Conservation (phyloP, 2,329 filamentous ascomycete species). For the Trichophyton schoenleinii region DNA sequence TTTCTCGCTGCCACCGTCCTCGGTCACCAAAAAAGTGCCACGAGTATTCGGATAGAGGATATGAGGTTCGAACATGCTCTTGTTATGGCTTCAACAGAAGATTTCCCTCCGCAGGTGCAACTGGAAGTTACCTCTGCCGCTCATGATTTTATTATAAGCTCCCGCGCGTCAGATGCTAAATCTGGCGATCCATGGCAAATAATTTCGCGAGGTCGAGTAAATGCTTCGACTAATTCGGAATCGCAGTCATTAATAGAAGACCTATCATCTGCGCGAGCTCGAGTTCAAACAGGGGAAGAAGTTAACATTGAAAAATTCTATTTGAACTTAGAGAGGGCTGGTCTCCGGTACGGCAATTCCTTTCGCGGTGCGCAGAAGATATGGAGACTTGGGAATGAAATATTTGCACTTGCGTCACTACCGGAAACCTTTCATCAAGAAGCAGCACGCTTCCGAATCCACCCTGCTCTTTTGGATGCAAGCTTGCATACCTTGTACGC, state of each 20-base stretch:
- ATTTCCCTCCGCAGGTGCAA: neutral
- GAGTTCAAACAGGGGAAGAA: no score
- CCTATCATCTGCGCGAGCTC: no score
- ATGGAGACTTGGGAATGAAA: no score
- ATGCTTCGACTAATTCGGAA: neutral
- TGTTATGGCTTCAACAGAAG: neutral
- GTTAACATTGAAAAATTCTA: no score
- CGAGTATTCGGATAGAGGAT: neutral
- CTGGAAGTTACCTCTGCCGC: neutral
- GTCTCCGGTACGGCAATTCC: no score
- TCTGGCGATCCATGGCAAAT: neutral
- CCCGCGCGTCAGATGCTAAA: neutral
- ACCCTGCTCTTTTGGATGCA: no score
- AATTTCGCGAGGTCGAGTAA: neutral
- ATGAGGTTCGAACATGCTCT: neutral
- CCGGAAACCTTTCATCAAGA: no score
- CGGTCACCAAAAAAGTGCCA: neutral
- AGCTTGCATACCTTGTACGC: no score
- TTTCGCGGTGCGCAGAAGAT: no score
- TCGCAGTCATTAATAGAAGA: neutral
- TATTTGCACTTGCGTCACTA: no score
- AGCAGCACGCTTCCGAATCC: no score
- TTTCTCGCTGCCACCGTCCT: neutral
- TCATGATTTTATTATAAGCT: neutral
- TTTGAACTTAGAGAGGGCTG: no score